Conservation (phyloP, 768 basidiomycete species). For the Suillus ampliporus region DNA sequence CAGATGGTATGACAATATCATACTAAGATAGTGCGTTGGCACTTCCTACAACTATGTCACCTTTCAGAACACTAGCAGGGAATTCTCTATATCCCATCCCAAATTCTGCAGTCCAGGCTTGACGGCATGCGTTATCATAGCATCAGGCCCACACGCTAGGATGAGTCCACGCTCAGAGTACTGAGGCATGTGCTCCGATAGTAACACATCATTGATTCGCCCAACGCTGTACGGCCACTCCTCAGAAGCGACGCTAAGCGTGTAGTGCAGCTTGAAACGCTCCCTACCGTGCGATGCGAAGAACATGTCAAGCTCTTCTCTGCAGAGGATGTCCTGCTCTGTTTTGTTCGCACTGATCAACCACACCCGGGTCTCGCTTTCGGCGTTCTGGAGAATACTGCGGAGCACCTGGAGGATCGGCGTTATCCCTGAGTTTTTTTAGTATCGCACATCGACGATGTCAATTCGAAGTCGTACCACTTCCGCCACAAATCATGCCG, state of each 20-base stretch:
- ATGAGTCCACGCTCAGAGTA: constrained; percentile 46
- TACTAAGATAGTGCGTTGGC: neutral
- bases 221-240: constrained; percentile 50
- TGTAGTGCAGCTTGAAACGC: constrained; percentile 50
- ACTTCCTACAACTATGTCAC: neutral
- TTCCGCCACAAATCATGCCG: constrained; percentile 64
- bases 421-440: constrained; percentile 48
- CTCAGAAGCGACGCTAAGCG: constrained; percentile 39
- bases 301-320: constrained; percentile 52
- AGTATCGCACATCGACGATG: neutral
- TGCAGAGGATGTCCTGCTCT: constrained; percentile 56
- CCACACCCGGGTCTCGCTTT: constrained; percentile 49
- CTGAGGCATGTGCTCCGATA: constrained; percentile 46
- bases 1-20: neutral
- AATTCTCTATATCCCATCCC: constrained; percentile 43
- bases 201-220: constrained; percentile 44
- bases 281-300: constrained; percentile 28
- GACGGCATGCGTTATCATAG: constrained; percentile 41
- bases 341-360: constrained; percentile 54
- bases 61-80: constrained; percentile 42
- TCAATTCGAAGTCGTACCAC: constrained; percentile 39
- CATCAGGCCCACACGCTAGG: constrained; percentile 56
- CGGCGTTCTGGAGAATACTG: constrained; percentile 48
- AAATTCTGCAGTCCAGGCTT: constrained; percentile 36
- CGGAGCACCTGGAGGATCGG: constrained; percentile 63